phyloP scores from a whole-genome alignment of 164 flowering plant genomes.

The Protea cynaroides region DNA sequence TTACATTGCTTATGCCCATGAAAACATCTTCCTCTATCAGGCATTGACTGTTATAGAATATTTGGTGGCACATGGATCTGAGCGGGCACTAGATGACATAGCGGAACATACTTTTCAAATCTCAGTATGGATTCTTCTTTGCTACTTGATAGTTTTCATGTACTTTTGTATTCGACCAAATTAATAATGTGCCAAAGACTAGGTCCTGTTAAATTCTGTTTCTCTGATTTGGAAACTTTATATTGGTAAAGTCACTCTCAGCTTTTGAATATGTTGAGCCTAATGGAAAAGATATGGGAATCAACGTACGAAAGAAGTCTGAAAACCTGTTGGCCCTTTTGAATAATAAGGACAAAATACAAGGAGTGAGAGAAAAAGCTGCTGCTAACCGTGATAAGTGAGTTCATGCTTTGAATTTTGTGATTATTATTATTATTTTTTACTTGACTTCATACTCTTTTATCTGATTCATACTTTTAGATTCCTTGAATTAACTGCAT shows the following conservation, averaged over 20 bases:
- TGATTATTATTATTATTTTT: constrained; percentile 2
- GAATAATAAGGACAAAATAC: constrained; percentile 81
- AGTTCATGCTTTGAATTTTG: constrained; percentile 21
- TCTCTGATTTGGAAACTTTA: constrained; percentile 13
- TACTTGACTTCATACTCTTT: neutral
- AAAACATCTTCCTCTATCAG: constrained; percentile 30
- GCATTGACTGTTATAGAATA: constrained; percentile 94
- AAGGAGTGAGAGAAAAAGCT: constrained; percentile 86
- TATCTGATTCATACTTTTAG: neutral
- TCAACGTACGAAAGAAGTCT: constrained; percentile 94
- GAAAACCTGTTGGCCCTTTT: constrained; percentile 64
- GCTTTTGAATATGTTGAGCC: constrained; percentile 92
- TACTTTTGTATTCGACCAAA: neutral
- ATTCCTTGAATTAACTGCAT: constrained; percentile 9
- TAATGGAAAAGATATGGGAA: constrained; percentile 89
- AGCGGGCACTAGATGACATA: constrained; percentile 96
- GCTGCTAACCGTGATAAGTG: constrained; percentile 90
- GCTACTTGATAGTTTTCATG: neutral
- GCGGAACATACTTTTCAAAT: constrained; percentile 89
- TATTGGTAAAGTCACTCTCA: constrained; percentile 62
- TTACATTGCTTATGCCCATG: constrained; percentile 1
- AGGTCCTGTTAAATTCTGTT: constrained; percentile 2
- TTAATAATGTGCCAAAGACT: neutral
- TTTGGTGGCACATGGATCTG: constrained; percentile 89
- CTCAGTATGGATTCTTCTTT: constrained; percentile 45